These are phyloP conservation scores for Curvularia eragrostidis DNA, from an alignment of 2,329 filamentous ascomycete genomes.

Conservation along the genomic window DNA sequence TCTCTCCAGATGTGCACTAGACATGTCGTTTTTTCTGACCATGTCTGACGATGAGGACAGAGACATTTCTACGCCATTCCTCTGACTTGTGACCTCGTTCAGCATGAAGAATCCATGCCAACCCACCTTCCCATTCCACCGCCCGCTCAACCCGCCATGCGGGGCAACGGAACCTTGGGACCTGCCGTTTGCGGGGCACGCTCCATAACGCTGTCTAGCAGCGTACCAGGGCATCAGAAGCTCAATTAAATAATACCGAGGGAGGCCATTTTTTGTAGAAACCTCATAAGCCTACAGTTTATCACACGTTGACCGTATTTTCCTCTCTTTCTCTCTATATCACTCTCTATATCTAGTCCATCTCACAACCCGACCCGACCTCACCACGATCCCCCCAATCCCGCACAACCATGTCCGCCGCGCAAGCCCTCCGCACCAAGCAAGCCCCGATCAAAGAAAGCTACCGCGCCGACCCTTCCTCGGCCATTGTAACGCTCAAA, in stretches of 20 bases:
- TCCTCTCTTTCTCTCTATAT: too few species aligned
- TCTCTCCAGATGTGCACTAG: not conserved
- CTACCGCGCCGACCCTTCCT: slow-evolving; percentile 54
- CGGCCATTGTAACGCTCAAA: slow-evolving; percentile 56
- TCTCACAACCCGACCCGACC: too few species aligned
- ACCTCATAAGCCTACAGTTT: too few species aligned
- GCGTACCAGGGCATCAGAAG: not conserved
- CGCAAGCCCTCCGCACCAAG: slow-evolving; percentile 53
- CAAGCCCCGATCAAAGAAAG: slow-evolving; percentile 58
- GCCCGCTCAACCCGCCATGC: slow-evolving; percentile 28
- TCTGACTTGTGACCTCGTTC: not conserved
- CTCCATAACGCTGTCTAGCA: slow-evolving; percentile 2
- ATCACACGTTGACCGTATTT: too few species aligned
- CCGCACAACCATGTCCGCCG: slow-evolving; percentile 33
- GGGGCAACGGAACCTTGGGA: slow-evolving; percentile 27
- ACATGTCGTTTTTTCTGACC: not conserved
- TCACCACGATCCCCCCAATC: too few species aligned
- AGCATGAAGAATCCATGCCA: not conserved
- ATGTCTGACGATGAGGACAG: not conserved
- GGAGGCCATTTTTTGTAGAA: not conserved
- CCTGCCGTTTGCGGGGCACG: slow-evolving; percentile 29
- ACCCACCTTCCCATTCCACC: slow-evolving; percentile 19
- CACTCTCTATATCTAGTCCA: not conserved
- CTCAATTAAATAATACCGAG: not conserved
- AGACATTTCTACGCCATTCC: not conserved